phyloP scores from a whole-genome alignment of 2,329 filamentous ascomycete species.

The Pestalotiopsis sp. region DNA sequence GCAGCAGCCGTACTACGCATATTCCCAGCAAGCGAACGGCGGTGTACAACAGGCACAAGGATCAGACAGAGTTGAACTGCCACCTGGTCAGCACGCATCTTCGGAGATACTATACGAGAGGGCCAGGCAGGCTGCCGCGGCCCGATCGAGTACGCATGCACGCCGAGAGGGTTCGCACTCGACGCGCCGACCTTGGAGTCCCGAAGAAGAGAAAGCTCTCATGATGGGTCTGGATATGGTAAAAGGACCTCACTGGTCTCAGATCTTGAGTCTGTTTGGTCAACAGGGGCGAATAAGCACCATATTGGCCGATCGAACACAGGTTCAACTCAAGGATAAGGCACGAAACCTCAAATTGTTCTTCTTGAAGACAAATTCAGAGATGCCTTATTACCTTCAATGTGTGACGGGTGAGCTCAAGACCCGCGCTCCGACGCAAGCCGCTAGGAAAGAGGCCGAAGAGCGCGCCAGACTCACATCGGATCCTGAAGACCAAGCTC shows the following conservation, averaged over 20 bases:
- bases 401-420: slow-evolving; percentile 89
- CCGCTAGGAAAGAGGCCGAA: slow-evolving; percentile 69
- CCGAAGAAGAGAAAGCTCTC: slow-evolving; percentile 86
- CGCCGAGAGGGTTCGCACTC: slow-evolving; percentile 61
- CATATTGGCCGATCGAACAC: slow-evolving; percentile 83
- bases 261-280: slow-evolving; percentile 85
- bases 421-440: slow-evolving; percentile 76
- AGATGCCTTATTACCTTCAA: slow-evolving; percentile 86
- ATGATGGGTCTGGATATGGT: slow-evolving; percentile 89
- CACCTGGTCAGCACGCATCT: slow-evolving; percentile 59
- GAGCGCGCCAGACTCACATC: slow-evolving; percentile 60
- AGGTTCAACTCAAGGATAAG: slow-evolving; percentile 92
- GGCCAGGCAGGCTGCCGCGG: slow-evolving; percentile 60
- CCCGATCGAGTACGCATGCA: slow-evolving; percentile 57
- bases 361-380: slow-evolving; percentile 88
- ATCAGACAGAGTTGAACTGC: slow-evolving; percentile 35
- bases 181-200: slow-evolving; percentile 79
- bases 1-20: slow-evolving; percentile 9
- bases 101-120: slow-evolving; percentile 60
- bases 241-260: slow-evolving; percentile 90
- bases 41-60: slow-evolving; percentile 13
- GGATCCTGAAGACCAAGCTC: slow-evolving; percentile 59
- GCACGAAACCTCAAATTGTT: slow-evolving; percentile 88
- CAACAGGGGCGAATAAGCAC: slow-evolving; percentile 78
- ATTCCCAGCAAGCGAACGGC: not conserved